These are phyloP conservation scores for Glycine soja DNA, from an alignment of 306 rosid genomes.

Conservation along the genomic window DNA sequence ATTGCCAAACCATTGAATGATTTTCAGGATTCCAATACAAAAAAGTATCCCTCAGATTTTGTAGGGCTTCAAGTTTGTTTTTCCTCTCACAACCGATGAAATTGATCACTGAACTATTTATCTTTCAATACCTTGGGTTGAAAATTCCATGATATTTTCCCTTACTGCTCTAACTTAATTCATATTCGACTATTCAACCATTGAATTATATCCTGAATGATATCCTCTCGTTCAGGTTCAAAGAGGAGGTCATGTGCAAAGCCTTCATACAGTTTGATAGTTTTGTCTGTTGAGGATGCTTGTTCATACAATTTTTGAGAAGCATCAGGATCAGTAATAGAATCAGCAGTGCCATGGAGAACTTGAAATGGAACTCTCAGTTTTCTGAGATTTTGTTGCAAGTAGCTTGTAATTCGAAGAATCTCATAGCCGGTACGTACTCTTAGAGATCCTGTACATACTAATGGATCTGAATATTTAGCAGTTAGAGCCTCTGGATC, in stretches of 20 bases:
- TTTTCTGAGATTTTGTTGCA: conserved; percentile 76
- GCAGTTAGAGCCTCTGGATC: conserved; percentile 82
- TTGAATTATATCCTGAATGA: conserved; percentile 63
- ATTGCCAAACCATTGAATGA: conserved; percentile 3
- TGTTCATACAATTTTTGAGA: conserved; percentile 69
- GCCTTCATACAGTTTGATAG: conserved; percentile 73
- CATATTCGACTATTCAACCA: conserved; percentile 75
- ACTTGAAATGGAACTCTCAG: conserved; percentile 79
- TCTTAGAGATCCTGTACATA: conserved; percentile 77
- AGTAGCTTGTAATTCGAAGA: conserved; percentile 64
- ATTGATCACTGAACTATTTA: background rate
- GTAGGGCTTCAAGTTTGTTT: conserved; percentile 3
- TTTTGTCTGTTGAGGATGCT: conserved; percentile 83
- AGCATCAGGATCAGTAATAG: conserved; percentile 82
- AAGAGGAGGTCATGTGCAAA: conserved; percentile 83
- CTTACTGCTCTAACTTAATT: conserved; percentile 39
- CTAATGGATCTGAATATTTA: conserved; percentile 90
- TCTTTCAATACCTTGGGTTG: background rate
- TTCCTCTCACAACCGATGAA: conserved; percentile 19
- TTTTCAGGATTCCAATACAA: conserved; percentile 24
- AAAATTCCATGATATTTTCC: background rate
- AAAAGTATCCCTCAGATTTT: conserved; percentile 8
- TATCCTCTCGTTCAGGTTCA: conserved; percentile 79
- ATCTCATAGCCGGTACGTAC: conserved; percentile 87
- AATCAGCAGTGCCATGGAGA: conserved; percentile 87